Evolutionary conservation across 2,329 filamentous ascomycete genomes (phyloP).

Genomic region (Fragosphaeria purpurea): DNA sequence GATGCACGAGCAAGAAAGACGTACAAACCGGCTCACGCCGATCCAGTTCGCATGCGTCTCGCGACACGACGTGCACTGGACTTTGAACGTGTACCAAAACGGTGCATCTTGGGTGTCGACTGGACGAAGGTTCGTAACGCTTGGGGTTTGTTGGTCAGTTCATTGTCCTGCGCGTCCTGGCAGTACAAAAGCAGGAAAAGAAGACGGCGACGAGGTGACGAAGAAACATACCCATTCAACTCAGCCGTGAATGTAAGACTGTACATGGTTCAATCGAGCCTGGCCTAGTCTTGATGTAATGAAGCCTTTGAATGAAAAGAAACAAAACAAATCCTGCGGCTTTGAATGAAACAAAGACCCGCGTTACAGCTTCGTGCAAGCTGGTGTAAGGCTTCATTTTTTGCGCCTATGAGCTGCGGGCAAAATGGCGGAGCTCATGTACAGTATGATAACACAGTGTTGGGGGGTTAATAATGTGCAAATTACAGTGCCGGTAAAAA

Average conservation of each 20-base stretch:
- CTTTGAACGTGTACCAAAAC: conserved; percentile 96
- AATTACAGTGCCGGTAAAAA: no score
- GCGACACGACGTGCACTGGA: conserved; percentile 95
- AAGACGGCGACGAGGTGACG: background rate
- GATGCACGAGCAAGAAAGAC: conserved; percentile 21
- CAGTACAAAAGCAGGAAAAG: background rate
- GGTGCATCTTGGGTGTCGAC: conserved; percentile 70
- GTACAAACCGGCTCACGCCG: conserved; percentile 77
- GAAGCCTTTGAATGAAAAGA: background rate
- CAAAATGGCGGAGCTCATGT: no score
- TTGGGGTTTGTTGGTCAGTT: conserved; percentile 26
- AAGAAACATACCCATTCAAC: conserved; percentile 48
- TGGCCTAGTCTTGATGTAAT: conserved; percentile 9
- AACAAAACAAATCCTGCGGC: background rate
- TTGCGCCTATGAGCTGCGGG: background rate
- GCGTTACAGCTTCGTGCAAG: no score
- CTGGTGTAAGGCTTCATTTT: background rate
- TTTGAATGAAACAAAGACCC: background rate
- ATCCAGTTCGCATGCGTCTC: conserved; percentile 84
- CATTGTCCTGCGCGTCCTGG: no score
- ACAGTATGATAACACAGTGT: no score
- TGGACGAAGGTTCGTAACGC: conserved; percentile 82
- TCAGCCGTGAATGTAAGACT: conserved; percentile 59
- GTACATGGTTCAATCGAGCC: conserved; percentile 39
- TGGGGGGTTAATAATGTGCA: no score